phyloP scores from a whole-genome alignment of 2,329 filamentous ascomycete genomes.

The Aspergillus oerlinghausenensis region DNA sequence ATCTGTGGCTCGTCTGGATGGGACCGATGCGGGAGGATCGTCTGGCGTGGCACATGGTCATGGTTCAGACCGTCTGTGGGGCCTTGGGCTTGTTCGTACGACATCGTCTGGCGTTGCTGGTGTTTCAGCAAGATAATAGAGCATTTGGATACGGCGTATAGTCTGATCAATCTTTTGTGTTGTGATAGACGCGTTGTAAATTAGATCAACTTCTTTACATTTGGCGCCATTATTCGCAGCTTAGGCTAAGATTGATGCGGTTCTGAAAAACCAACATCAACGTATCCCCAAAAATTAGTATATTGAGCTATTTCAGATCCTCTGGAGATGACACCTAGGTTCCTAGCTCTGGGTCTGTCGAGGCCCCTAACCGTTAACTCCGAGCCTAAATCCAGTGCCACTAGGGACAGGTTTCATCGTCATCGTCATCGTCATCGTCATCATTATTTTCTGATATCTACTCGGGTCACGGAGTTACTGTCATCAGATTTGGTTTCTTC shows the following conservation, averaged over 20 bases:
- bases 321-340: not conserved
- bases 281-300: too few species aligned
- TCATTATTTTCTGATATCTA: not conserved
- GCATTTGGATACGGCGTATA: conserved; percentile 21
- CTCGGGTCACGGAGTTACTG: not conserved
- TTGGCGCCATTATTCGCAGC: not conserved
- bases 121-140: conserved; percentile 85
- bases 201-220: not conserved
- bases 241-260: not conserved
- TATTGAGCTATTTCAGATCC: too few species aligned
- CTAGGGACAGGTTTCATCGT: not conserved
- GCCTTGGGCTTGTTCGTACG: conserved; percentile 79
- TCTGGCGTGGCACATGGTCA: conserved; percentile 72
- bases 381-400: not conserved
- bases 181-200: not conserved
- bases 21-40: conserved; percentile 85
- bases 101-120: conserved; percentile 76
- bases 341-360: too few species aligned
- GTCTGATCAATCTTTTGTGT: not conserved
- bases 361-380: not conserved
- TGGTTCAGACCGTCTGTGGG: conserved; percentile 72
- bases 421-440: not conserved
- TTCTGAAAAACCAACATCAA: not conserved
- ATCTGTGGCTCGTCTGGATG: conserved; percentile 94
- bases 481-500: not conserved